phyloP scores from a whole-genome alignment of 2,329 filamentous ascomycete species.

The Aureobasidium subglaciale region DNA sequence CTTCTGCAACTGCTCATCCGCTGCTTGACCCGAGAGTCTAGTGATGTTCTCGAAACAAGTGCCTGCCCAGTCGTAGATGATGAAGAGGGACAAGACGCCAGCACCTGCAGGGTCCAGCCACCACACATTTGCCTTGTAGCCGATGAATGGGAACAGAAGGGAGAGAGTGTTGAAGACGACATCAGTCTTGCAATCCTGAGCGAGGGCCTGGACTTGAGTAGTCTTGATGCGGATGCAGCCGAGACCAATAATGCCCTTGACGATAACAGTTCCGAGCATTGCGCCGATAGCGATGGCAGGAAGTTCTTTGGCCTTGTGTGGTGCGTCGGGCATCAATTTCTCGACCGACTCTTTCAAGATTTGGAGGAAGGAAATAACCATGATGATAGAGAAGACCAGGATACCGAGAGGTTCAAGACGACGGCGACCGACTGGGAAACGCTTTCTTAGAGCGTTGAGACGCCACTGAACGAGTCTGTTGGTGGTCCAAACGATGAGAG shows the following conservation, averaged over 20 bases:
- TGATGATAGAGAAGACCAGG: constrained; percentile 56
- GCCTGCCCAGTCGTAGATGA: constrained; percentile 62
- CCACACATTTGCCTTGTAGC: constrained; percentile 53
- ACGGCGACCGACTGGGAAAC: constrained; percentile 51
- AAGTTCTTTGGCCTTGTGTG: constrained; percentile 44
- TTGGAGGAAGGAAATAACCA: constrained; percentile 57
- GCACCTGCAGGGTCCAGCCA: constrained; percentile 61
- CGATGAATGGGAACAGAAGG: constrained; percentile 56
- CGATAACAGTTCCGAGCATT: constrained; percentile 49
- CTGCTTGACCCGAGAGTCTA: constrained; percentile 52
- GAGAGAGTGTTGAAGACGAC: constrained; percentile 59
- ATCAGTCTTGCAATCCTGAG: constrained; percentile 58
- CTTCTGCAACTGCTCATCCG: constrained; percentile 44
- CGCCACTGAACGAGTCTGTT: constrained; percentile 54
- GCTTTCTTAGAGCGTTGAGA: constrained; percentile 41
- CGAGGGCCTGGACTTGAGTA: constrained; percentile 57
- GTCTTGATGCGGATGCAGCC: constrained; percentile 55
- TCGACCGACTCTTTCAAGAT: constrained; percentile 54
- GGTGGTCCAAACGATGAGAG: constrained; percentile 54
- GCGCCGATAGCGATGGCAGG: constrained; percentile 49
- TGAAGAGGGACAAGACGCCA: constrained; percentile 55
- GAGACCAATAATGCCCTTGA: constrained; percentile 56
- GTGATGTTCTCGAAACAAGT: constrained; percentile 55
- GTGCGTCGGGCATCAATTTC: constrained; percentile 44
- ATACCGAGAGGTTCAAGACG: constrained; percentile 56